phyloP scores from a whole-genome alignment of 768 basidiomycete species.

The Gloeophyllum trabeum region DNA sequence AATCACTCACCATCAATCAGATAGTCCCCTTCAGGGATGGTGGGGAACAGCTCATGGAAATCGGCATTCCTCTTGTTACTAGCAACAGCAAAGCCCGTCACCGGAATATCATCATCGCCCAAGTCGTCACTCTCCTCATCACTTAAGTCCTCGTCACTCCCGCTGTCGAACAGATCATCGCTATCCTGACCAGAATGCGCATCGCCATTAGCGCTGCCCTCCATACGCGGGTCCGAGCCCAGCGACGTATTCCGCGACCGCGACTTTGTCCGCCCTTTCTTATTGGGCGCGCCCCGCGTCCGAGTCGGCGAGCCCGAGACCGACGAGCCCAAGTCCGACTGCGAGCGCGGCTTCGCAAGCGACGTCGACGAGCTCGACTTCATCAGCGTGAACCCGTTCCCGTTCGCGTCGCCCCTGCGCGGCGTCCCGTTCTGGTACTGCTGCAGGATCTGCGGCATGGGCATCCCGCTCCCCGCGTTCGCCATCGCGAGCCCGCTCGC shows the following conservation, averaged over 20 bases:
- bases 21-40: constrained; percentile 90
- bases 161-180: constrained; percentile 9
- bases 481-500: constrained; percentile 60
- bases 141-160: constrained; percentile 15
- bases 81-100: constrained; percentile 95
- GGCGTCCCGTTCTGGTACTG: background rate
- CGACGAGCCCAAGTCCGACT: background rate
- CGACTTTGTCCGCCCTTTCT: background rate
- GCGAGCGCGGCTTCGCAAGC: background rate
- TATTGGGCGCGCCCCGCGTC: background rate
- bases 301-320: background rate
- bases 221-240: background rate
- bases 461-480: constrained; percentile 36
- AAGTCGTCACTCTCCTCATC: constrained; percentile 18
- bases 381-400: background rate
- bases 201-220: background rate
- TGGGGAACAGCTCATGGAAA: constrained; percentile 89
- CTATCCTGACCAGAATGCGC: constrained; percentile 8
- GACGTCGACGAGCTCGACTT: background rate
- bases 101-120: constrained; percentile 68
- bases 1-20: constrained; percentile 80
- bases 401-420: background rate
- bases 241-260: background rate
- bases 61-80: constrained; percentile 91
- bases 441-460: constrained; percentile 18